Conservation (phyloP, 208 protist species). For the Trypanosoma mega region DNA sequence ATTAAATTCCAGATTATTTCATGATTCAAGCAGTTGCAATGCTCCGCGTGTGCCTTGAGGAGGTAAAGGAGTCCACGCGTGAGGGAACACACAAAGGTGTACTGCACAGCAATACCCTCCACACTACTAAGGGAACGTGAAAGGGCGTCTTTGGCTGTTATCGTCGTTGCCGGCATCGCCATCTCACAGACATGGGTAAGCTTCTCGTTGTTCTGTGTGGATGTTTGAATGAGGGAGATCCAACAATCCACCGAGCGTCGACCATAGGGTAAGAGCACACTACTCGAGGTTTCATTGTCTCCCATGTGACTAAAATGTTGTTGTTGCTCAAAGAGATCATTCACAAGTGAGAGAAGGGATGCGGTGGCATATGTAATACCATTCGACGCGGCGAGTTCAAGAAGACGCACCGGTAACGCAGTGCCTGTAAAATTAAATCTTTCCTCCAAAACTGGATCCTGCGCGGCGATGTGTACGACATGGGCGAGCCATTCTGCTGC, state of each 20-base stretch:
- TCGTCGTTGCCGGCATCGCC: slow-evolving; percentile 6
- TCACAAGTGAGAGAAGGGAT: slow-evolving; percentile 30
- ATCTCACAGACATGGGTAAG: slow-evolving; percentile 25
- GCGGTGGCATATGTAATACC: slow-evolving; percentile 39
- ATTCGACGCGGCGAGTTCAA: slow-evolving; percentile 28
- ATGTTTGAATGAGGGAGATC: slow-evolving; percentile 37
- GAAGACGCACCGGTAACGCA: slow-evolving; percentile 28
- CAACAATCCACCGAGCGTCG: slow-evolving; percentile 44
- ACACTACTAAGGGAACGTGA: slow-evolving; percentile 40
- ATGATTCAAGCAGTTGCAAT: slow-evolving; percentile 18
- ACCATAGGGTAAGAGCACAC: slow-evolving; percentile 41
- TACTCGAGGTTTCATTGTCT: slow-evolving; percentile 3
- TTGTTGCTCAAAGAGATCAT: slow-evolving; percentile 32
- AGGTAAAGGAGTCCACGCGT: slow-evolving; percentile 39
- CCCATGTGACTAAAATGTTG: slow-evolving; percentile 17
- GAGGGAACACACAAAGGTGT: slow-evolving; percentile 43
- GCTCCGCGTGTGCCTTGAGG: slow-evolving; percentile 13
- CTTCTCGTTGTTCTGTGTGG: slow-evolving; percentile 40
- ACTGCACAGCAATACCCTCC: slow-evolving; percentile 73
- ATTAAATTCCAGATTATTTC: slow-evolving; percentile 29
- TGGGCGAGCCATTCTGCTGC: slow-evolving; percentile 70
- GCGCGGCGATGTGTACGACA: slow-evolving; percentile 27
- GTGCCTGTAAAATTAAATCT: slow-evolving; percentile 32
- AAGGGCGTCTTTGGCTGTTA: slow-evolving; percentile 44
- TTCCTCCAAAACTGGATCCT: slow-evolving; percentile 17